Conservation (phyloP, 306 rosid genomes). For the Crotalaria pallida region DNA sequence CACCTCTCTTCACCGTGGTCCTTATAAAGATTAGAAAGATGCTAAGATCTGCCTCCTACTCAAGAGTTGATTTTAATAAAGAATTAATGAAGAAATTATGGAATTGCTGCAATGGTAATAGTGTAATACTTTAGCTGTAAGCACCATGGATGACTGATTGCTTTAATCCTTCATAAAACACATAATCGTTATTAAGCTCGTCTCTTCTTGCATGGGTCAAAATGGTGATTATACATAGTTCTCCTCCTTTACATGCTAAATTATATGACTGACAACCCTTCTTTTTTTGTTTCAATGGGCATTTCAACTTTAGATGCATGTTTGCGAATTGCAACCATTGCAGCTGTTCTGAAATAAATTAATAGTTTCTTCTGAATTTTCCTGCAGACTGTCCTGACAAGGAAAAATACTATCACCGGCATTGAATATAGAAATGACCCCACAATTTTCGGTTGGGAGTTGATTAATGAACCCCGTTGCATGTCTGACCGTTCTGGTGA, state of each 20-base stretch:
- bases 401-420: slow-evolving; percentile 79
- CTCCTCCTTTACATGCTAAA: background rate
- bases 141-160: background rate
- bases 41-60: too few species aligned
- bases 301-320: background rate
- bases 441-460: slow-evolving; percentile 93
- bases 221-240: background rate
- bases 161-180: background rate
- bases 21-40: background rate
- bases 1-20: background rate
- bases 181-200: background rate
- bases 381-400: slow-evolving; percentile 71
- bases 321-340: background rate
- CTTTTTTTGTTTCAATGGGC: background rate
- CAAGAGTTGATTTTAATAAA: too few species aligned
- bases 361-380: slow-evolving; percentile 12
- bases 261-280: background rate
- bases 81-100: background rate
- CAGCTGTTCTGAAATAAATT: slow-evolving; percentile 5
- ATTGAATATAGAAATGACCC: slow-evolving; percentile 88
- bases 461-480: slow-evolving; percentile 98
- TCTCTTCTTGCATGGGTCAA: slow-evolving; percentile 1
- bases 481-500: slow-evolving; percentile 89
- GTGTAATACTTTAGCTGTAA: too few species aligned
- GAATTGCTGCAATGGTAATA: too few species aligned